Base-by-base conservation (phyloP, 2,329 filamentous ascomycete genomes). In the Arthroderma sp. region DNA sequence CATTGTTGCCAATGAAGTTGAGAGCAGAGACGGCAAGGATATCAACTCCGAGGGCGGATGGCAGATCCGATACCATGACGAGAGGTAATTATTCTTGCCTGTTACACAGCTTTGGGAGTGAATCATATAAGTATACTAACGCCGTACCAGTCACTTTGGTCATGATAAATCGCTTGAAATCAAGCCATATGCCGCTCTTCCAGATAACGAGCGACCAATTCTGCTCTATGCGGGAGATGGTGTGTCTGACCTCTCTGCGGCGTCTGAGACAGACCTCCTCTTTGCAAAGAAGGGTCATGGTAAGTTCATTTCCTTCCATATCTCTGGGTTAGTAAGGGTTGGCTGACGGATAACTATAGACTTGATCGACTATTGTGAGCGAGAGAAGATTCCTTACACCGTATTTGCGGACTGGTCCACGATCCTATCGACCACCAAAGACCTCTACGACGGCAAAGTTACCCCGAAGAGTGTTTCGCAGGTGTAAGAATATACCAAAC, bases 151-250 rank as follows among this genome's bases (percentile, higher is more conserved):
- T 59, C 74, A 80, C 47, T 93, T 93, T 57, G 91, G 91, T n/a
- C 91, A 98, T 61, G 89, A 98, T 73, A 98, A 98, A 76, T 88
- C 82, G 28, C 71, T 89, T 44, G 85, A 91, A 61, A 86, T 98
- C 57, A 79, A 85, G 52, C 86, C 86, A 42, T 96, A 96, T 66
- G 64, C 63, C 28, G 62, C 78, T 28, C 71, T 94, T 37, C 79
- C 85, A 0, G 71, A 71, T 9, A 62, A 70, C 30, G 66, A 83
- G 57, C 75, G 87, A 36, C 91, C 91, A 2, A 80, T 78, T 34
- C 77, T 96, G 67, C 86, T 96, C 63, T 98, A 98, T 58, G 89
- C 91, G 30, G 91, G 91, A 47, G 89, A 96, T 56, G 89, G 89
- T 40, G 86, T 95, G 4, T 93, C 85, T 2, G 89, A 96, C 61